Percentiles rank a stretch among this genome's conserved stretches.
Conservation (phyloP, 2,329 filamentous ascomycete genomes). For the Pestalotiopsis sp. region DNA sequence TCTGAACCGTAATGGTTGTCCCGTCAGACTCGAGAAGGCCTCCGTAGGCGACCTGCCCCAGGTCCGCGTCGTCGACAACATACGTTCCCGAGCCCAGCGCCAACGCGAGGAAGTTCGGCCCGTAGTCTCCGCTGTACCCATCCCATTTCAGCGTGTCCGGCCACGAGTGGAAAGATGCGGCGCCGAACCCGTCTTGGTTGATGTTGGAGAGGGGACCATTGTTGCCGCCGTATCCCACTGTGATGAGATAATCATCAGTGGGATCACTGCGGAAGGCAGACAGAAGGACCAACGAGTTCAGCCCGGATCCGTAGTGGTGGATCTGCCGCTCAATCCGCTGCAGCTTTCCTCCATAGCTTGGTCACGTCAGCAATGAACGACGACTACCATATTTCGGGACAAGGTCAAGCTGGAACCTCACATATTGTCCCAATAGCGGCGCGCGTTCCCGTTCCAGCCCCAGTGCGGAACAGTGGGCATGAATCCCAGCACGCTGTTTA, state of each 20-base stretch:
- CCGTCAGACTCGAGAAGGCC: slow-evolving; percentile 37
- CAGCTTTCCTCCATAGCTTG: slow-evolving; percentile 45
- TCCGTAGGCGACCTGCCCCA: slow-evolving; percentile 54
- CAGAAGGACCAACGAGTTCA: slow-evolving; percentile 59
- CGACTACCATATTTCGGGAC: background rate
- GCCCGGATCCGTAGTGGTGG: slow-evolving; percentile 63
- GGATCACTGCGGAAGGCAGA: slow-evolving; percentile 50
- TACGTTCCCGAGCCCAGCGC: slow-evolving; percentile 53
- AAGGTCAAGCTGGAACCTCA: slow-evolving; percentile 31
- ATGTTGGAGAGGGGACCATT: slow-evolving; percentile 58
- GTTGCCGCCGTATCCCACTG: slow-evolving; percentile 56
- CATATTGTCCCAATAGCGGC: slow-evolving; percentile 63
- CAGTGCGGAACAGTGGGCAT: slow-evolving; percentile 62
- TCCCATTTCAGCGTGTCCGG: slow-evolving; percentile 60
- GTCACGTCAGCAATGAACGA: background rate
- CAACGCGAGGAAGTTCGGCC: slow-evolving; percentile 54
- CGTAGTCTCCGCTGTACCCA: slow-evolving; percentile 59
- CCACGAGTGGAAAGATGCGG: slow-evolving; percentile 59
- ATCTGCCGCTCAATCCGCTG: slow-evolving; percentile 50
- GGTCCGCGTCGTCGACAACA: slow-evolving; percentile 43
- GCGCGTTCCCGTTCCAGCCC: slow-evolving; percentile 65
- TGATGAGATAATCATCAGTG: slow-evolving; percentile 50
- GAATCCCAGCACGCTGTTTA: slow-evolving; percentile 57
- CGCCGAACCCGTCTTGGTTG: slow-evolving; percentile 54
- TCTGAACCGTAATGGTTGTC: slow-evolving; percentile 35